phyloP scores from a whole-genome alignment of 352 stramenopile genomes.

The Phytophthora cryptogea region DNA sequence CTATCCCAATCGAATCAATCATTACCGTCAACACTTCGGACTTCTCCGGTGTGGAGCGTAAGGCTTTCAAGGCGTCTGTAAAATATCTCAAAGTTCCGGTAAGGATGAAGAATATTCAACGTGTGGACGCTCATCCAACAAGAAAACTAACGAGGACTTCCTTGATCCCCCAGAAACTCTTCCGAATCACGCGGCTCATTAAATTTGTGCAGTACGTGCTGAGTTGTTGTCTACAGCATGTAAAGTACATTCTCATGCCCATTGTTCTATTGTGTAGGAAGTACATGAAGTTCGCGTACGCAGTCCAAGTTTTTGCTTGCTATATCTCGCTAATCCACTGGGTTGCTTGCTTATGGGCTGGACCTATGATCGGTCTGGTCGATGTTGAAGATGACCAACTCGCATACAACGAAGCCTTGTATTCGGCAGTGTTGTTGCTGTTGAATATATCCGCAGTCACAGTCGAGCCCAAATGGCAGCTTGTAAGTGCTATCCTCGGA shows the following conservation, averaged over 20 bases:
- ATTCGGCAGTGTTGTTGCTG: conserved; percentile 47
- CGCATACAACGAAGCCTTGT: conserved; percentile 56
- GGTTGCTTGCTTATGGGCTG: conserved; percentile 60
- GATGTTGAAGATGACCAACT: conserved; percentile 40
- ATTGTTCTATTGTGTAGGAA: conserved; percentile 35
- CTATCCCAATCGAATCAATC: conserved; percentile 59
- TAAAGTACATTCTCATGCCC: not conserved
- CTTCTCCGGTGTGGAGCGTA: conserved; percentile 55
- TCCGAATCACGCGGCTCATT: conserved; percentile 59
- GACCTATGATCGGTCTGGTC: conserved; percentile 34
- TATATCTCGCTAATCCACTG: conserved; percentile 70
- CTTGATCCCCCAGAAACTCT: conserved; percentile 51
- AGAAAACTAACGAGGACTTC: not conserved
- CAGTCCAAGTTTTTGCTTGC: conserved; percentile 51
- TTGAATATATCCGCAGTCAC: conserved; percentile 55
- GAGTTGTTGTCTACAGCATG: not conserved
- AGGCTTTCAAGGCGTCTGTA: conserved; percentile 63
- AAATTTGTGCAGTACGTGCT: conserved; percentile 66
- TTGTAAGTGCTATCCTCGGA: conserved; percentile 43
- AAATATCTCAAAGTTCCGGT: conserved; percentile 72
- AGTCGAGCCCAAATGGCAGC: conserved; percentile 43
- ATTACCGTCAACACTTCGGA: conserved; percentile 32
- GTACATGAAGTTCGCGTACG: conserved; percentile 68
- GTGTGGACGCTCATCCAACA: not conserved
- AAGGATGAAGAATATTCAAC: conserved; percentile 7